Evolutionary conservation across 2,329 filamentous ascomycete genomes (phyloP).

Genomic region (Didymella pinodella): DNA sequence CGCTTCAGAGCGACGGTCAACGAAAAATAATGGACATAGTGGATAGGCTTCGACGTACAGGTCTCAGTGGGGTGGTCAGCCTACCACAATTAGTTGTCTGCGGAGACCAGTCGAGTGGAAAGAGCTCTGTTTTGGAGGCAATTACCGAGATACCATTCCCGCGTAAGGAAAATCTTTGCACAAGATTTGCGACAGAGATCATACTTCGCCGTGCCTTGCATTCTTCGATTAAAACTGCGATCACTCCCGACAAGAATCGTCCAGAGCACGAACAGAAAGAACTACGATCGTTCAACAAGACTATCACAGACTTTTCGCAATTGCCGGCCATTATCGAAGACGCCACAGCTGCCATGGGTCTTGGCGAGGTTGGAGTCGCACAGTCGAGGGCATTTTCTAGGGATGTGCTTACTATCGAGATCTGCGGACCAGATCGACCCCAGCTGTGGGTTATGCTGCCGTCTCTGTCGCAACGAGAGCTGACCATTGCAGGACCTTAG

Average conservation of each 20-base stretch:
- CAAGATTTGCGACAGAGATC: constrained; percentile 62
- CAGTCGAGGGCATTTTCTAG: constrained; percentile 42
- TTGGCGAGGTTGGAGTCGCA: constrained; percentile 18
- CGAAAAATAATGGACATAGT: constrained; percentile 48
- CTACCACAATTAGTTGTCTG: neutral
- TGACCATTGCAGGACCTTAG: neutral
- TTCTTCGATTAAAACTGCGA: too few relatives aligned
- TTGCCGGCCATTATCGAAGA: constrained; percentile 58
- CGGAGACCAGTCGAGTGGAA: constrained; percentile 57
- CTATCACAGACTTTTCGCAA: constrained; percentile 46
- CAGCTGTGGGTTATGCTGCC: constrained; percentile 27
- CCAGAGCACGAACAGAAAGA: constrained; percentile 37
- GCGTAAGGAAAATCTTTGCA: constrained; percentile 62
- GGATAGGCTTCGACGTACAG: neutral
- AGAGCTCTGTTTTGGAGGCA: constrained; percentile 69
- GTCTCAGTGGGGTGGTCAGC: neutral
- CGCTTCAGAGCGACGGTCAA: constrained; percentile 58
- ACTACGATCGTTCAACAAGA: constrained; percentile 45
- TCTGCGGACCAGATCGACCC: constrained; percentile 46
- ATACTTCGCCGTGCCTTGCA: too few relatives aligned
- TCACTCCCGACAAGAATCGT: constrained; percentile 23
- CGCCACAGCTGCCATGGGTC: constrained; percentile 61
- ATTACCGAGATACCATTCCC: constrained; percentile 68
- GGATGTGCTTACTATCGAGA: constrained; percentile 52
- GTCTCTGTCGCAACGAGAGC: neutral